Percentiles rank a stretch among this genome's conserved stretches.
Evolutionary conservation across 768 basidiomycete species (phyloP).

Genomic region (Lentinula sp.): DNA sequence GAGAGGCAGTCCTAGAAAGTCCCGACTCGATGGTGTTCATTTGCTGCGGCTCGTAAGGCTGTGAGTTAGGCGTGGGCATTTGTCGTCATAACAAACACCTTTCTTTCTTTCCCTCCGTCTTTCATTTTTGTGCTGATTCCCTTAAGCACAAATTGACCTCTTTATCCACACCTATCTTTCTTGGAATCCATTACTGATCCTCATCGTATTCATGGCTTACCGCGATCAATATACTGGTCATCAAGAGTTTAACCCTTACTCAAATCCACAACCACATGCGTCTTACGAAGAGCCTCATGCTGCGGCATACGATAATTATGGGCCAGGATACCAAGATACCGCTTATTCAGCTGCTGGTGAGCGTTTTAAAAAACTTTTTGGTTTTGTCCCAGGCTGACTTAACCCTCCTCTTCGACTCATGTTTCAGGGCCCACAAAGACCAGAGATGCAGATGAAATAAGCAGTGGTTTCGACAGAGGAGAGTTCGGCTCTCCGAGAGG

Average conservation of each 20-base stretch:
- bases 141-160: not conserved
- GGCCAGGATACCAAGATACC: constrained; percentile 26
- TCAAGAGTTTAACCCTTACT: constrained; percentile 40
- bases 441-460: constrained; percentile 16
- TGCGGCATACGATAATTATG: constrained; percentile 27
- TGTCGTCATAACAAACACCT: not conserved
- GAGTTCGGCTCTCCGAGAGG: constrained; percentile 28
- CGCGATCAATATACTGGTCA: constrained; percentile 45
- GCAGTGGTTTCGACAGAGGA: constrained; percentile 31
- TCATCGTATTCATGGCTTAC: constrained; percentile 37
- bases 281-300: constrained; percentile 39
- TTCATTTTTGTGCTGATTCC: not conserved
- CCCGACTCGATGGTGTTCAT: not conserved
- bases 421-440: not conserved
- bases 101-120: not conserved
- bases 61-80: not conserved
- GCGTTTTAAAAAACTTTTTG: not conserved
- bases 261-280: constrained; percentile 35
- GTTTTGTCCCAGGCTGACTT: not conserved
- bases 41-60: not conserved
- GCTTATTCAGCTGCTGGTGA: constrained; percentile 12
- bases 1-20: too few relatives aligned
- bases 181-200: not conserved
- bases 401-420: not conserved
- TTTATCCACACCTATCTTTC: not conserved